phyloP scores from a whole-genome alignment of 2,329 filamentous ascomycete genomes.

The Penicillium brasilianum region DNA sequence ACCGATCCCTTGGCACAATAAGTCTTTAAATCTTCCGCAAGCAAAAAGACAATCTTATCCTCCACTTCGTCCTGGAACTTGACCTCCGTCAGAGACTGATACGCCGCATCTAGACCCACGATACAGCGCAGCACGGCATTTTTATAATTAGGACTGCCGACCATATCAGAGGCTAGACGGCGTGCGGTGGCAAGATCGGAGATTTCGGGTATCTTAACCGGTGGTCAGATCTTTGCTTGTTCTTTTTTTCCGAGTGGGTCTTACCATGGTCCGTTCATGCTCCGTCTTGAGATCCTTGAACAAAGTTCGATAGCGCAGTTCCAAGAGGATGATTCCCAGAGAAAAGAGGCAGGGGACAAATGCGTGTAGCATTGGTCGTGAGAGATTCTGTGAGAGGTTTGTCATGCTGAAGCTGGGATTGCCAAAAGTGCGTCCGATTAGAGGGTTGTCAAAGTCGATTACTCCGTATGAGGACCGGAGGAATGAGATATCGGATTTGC shows the following conservation, averaged over 20 bases:
- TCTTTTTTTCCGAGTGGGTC: not conserved
- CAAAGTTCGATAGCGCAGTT: slow-evolving; percentile 2
- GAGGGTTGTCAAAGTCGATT: slow-evolving; percentile 8
- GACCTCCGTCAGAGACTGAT: slow-evolving; percentile 10
- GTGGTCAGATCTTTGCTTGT: slow-evolving; percentile 1
- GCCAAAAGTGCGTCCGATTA: slow-evolving; percentile 7
- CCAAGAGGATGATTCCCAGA: not conserved
- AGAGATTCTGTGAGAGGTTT: not conserved
- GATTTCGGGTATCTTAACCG: not conserved
- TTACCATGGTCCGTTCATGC: slow-evolving; percentile 4
- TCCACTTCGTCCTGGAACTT: slow-evolving; percentile 10
- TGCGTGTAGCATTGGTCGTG: not conserved
- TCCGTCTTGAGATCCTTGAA: slow-evolving; percentile 8
- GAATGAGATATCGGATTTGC: slow-evolving; percentile 5
- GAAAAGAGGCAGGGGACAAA: slow-evolving; percentile 1
- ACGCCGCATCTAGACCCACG: slow-evolving; percentile 4
- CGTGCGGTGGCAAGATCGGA: not conserved
- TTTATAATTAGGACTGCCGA: not conserved
- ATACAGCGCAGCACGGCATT: slow-evolving; percentile 1
- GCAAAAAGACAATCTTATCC: slow-evolving; percentile 4
- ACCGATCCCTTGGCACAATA: slow-evolving; percentile 5
- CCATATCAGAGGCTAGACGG: not conserved
- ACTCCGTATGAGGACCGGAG: not conserved
- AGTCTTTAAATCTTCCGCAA: slow-evolving; percentile 8
- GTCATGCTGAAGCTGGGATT: not conserved